Evolutionary conservation across 108 stramenopile species (phyloP), one percentile per base, ranked within the genome.

Genomic region (Skeletonema potamos): DNA sequence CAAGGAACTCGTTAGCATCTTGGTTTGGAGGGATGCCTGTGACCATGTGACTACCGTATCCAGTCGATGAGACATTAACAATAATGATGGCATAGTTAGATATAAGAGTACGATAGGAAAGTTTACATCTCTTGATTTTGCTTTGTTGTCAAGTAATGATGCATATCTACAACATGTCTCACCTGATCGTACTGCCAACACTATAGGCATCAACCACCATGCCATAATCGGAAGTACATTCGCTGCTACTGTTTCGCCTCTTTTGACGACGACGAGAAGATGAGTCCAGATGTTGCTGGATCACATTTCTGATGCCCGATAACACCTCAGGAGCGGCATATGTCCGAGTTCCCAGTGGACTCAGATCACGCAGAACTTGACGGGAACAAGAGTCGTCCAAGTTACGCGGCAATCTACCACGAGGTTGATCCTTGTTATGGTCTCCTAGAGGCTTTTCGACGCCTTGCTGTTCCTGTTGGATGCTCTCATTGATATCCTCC

Each of bases 141-240:
- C 10, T n/a, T n/a, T n/a, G n/a, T n/a, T n/a, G n/a, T n/a, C 36
- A 37, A 37, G 12, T 10, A 37, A 37, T 37, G n/a, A n/a, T n/a
- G n/a, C n/a, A n/a, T n/a, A n/a, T n/a, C n/a, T n/a, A n/a, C n/a
- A 2, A 37, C 2, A 37, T 10, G 12, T 12, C 39, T 41, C 39
- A 83, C 20, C 89, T 80, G 64, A 95, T 73, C 9, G 94, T 95
- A 73, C 87, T 85, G 3, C 94, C 94, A 0, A 91, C 90, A 12
- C 87, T 86, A 66, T 87, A 95, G 0, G 94, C 82, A 77, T 95
- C 94, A 8, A 87, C 89, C 43, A 91, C 88, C 91, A 95, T 91
- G 4, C 94, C 91, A 64, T 95, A 95, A 60, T 88, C 88, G 3
- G 90, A 86, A 27, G 91, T 86, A 64, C 88, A 91, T 54, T 81